Base-by-base conservation (phyloP, 768 basidiomycete species). In the Rhodotorula kratochvilovae region DNA sequence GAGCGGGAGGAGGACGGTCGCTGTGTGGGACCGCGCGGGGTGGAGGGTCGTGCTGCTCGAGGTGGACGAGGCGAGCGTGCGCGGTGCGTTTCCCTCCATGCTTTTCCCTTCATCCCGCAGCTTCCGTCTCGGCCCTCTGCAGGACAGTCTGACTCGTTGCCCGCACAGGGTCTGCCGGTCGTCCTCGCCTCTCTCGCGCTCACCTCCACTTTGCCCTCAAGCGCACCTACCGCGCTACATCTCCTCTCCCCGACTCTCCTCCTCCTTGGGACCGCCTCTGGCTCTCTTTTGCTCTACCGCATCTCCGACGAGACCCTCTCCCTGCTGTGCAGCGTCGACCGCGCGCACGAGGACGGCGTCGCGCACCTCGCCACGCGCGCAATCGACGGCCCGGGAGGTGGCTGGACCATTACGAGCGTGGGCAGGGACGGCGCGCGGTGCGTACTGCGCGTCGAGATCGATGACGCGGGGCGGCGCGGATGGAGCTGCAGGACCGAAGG, bases 1-100 rank as follows among this genome's bases (percentile, higher is more conserved):
- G 12, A 27, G 12, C 3, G 51, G 15, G 5, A 27, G 27, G n/a
- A 6, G 8, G 29, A 27, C 27, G 12, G 16, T 53, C n/a, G 51
- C 54, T 1, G 48, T 63, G 31, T 68, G 67, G 67, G 67, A 63
- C 61, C 61, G 55, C 2, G 67, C 67, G 10, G 50, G 16, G 6
- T 63, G 61, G 61, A 29, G 21, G 4, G 31, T 68, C 27, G 54
- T 29, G n/a, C 23, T 68, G 2, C 60, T 61, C 23, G 60, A 48
- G 55, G 19, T n/a, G 33, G 21, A 50, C 19, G 12, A 31, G 16
- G 45, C 43, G 12, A 31, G 23, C n/a, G n/a, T 10, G 27, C 36
- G 25, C 33, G 5, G 48, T 50, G 27, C 48, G 48, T 31, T 29
- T 59, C 5, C 27, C 42, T 48, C n/a, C n/a, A 21, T 23, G 23